Percentiles rank a stretch among this genome's conserved stretches.
Conservation (phyloP, 2,329 filamentous ascomycete genomes). For the Aspergillus udagawae region DNA sequence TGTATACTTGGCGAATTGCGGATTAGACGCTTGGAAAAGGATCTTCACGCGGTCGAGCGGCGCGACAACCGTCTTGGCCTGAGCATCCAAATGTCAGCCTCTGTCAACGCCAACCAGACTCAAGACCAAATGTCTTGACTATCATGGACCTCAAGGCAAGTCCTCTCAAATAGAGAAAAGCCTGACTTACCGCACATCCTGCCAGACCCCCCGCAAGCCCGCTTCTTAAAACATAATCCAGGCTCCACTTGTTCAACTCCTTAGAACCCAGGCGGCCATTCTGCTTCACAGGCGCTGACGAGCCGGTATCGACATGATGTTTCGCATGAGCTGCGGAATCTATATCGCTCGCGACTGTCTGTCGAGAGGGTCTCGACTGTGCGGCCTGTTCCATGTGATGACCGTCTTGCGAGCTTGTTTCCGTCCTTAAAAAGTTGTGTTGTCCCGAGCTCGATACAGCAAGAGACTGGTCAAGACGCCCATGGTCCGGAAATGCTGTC, state of each 20-base stretch:
- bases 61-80: constrained; percentile 94
- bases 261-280: constrained; percentile 18
- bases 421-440: constrained; percentile 9
- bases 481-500: constrained; percentile 27
- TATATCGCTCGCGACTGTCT: constrained; percentile 16
- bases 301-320: constrained; percentile 9
- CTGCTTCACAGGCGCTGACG: constrained; percentile 10
- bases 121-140: background rate
- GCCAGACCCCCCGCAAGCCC: constrained; percentile 85
- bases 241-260: constrained; percentile 64
- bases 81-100: constrained; percentile 9
- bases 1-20: constrained; percentile 88
- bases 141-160: background rate
- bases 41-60: constrained; percentile 98
- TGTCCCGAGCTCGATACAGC: constrained; percentile 8
- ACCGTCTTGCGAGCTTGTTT: constrained; percentile 15
- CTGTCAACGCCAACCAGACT: background rate
- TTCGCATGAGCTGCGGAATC: constrained; percentile 13
- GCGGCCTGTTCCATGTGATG: constrained; percentile 30
- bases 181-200: constrained; percentile 73
- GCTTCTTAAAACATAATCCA: constrained; percentile 79
- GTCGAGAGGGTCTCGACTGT: constrained; percentile 19
- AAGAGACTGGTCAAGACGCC: constrained; percentile 15
- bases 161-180: background rate
- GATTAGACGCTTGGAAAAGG: constrained; percentile 92